phyloP scores from a whole-genome alignment of 2,329 filamentous ascomycete genomes.

The Didymellaceae sp. region DNA sequence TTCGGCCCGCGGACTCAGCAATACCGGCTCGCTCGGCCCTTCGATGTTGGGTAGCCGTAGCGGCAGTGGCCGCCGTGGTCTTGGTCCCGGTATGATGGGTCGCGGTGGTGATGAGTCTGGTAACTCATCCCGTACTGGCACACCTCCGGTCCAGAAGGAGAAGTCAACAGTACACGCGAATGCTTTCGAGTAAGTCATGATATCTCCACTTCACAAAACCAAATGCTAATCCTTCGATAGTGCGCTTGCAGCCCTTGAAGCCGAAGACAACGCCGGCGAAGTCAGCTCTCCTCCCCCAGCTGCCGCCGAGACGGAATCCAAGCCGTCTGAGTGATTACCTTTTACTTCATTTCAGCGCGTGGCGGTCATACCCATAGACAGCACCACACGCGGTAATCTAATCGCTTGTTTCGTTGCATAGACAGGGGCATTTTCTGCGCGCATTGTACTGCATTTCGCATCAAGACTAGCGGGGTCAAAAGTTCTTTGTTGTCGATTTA shows the following conservation, averaged over 20 bases:
- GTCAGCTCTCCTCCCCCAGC: constrained; percentile 72
- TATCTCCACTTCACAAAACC: background rate
- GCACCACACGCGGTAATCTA: constrained; percentile 47
- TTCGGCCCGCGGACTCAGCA: constrained; percentile 64
- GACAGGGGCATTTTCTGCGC: constrained; percentile 48
- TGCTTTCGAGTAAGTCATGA: constrained; percentile 83
- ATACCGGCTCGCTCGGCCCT: constrained; percentile 71
- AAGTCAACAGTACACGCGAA: constrained; percentile 75
- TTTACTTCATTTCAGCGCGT: constrained; percentile 43
- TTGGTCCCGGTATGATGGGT: constrained; percentile 73
- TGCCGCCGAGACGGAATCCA: constrained; percentile 48
- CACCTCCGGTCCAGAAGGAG: constrained; percentile 72
- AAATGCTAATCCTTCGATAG: constrained; percentile 44
- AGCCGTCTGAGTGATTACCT: constrained; percentile 49
- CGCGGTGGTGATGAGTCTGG: constrained; percentile 80
- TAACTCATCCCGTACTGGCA: constrained; percentile 86
- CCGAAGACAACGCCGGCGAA: constrained; percentile 64
- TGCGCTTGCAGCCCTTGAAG: constrained; percentile 60
- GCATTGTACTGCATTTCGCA: constrained; percentile 49
- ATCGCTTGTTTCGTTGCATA: constrained; percentile 51
- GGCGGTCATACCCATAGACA: constrained; percentile 46
- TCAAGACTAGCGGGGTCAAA: constrained; percentile 29
- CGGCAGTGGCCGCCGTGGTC: constrained; percentile 80
- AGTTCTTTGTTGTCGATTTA: constrained; percentile 35
- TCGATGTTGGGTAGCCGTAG: constrained; percentile 87